phyloP scores from a whole-genome alignment of 257 asterid species.

The Solanum raphanifolium region DNA sequence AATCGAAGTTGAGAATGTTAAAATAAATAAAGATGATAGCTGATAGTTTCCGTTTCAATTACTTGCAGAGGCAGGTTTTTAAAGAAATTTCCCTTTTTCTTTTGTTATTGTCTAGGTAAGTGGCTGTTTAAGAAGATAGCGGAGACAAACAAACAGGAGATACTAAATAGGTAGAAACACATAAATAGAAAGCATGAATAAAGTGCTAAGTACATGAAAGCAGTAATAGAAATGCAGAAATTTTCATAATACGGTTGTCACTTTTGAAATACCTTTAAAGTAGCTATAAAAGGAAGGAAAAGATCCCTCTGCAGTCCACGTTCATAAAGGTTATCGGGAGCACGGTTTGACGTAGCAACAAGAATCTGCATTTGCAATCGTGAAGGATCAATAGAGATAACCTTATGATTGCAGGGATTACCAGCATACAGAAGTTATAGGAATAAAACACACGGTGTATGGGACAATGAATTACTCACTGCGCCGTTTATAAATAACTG shows the following conservation, averaged over 20 bases:
- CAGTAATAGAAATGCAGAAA: not conserved
- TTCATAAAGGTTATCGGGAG: slow-evolving; percentile 88
- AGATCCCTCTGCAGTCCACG: slow-evolving; percentile 91
- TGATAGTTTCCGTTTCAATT: not conserved
- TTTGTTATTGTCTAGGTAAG: not conserved
- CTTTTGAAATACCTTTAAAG: slow-evolving; percentile 47
- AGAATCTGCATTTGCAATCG: slow-evolving; percentile 44
- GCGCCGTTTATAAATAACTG: slow-evolving; percentile 70
- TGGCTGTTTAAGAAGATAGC: not conserved
- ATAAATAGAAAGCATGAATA: not conserved
- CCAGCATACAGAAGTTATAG: not conserved
- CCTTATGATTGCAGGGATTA: not conserved
- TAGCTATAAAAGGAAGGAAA: slow-evolving; percentile 78
- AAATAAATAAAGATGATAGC: not conserved
- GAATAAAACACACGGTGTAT: not conserved
- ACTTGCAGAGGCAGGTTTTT: not conserved
- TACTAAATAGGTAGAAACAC: not conserved
- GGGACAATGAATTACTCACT: slow-evolving; percentile 32
- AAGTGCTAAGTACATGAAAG: not conserved
- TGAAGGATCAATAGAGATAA: not conserved
- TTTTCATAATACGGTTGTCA: not conserved
- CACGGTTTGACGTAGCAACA: slow-evolving; percentile 88
- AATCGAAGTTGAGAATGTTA: not conserved
- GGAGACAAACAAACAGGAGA: not conserved
- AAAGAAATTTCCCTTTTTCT: not conserved